These are phyloP conservation scores for Stipa capillata DNA, from an alignment of 176 grass and related monocot genomes.

Conservation along the genomic window DNA sequence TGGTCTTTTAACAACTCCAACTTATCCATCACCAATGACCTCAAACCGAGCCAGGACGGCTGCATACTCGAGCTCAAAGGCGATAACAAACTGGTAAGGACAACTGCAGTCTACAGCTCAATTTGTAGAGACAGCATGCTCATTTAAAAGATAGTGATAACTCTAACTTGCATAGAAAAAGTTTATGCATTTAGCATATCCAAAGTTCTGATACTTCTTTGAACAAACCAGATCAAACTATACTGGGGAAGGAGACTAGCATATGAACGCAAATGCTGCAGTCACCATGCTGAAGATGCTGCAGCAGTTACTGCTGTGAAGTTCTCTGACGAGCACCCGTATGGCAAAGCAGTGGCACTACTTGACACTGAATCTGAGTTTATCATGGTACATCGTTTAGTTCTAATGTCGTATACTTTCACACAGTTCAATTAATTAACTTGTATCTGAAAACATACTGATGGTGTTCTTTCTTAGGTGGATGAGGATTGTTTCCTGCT, in stretches of 20 bases:
- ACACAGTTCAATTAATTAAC: not conserved
- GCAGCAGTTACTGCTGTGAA: conserved; percentile 55
- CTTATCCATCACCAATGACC: conserved; percentile 38
- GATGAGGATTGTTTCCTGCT: conserved; percentile 49
- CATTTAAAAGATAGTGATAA: not conserved
- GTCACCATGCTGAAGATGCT: conserved; percentile 22
- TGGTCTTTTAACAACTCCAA: conserved; percentile 55
- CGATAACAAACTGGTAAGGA: conserved; percentile 45
- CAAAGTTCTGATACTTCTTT: not conserved
- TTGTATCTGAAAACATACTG: not conserved
- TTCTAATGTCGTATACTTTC: not conserved
- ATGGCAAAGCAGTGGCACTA: conserved; percentile 66
- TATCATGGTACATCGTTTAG: conserved; percentile 48
- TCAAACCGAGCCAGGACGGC: conserved; percentile 34
- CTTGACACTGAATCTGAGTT: conserved; percentile 49
- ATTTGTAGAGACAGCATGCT: not conserved
- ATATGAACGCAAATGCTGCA: conserved; percentile 59
- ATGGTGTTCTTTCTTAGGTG: conserved; percentile 27
- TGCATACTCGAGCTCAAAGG: conserved; percentile 49
- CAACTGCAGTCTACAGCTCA: conserved; percentile 11
- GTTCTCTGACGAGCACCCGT: conserved; percentile 57
- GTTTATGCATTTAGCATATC: not conserved
- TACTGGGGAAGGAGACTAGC: conserved; percentile 64
- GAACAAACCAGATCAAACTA: conserved; percentile 61
- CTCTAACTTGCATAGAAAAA: not conserved